These are phyloP conservation scores for Knoxia roxburghii DNA, from an alignment of 257 asterid genomes.

Conservation along the genomic window DNA sequence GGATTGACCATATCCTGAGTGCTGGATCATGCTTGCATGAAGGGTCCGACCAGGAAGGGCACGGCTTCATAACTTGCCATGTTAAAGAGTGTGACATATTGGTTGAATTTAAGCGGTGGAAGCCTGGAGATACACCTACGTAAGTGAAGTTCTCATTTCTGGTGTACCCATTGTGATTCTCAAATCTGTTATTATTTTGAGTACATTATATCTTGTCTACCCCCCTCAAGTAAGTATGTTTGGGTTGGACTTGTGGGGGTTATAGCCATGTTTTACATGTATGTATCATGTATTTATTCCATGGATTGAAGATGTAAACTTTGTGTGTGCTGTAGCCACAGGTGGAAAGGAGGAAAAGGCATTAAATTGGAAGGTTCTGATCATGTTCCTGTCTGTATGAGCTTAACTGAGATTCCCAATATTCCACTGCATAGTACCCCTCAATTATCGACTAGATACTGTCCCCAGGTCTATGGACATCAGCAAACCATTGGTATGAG, in stretches of 20 bases:
- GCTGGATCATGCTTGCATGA: conserved; percentile 82
- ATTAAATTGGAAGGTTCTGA: conserved; percentile 90
- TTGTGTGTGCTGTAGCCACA: conserved; percentile 16
- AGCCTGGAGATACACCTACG: conserved; percentile 76
- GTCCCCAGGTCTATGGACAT: conserved; percentile 81
- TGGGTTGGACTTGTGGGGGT: background rate
- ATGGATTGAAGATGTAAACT: background rate
- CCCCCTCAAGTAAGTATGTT: background rate
- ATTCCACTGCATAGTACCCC: conserved; percentile 69
- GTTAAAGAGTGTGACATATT: conserved; percentile 77
- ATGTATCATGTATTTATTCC: background rate
- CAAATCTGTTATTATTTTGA: background rate
- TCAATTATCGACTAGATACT: conserved; percentile 72
- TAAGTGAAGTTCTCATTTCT: conserved; percentile 29
- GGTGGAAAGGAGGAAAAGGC: conserved; percentile 62
- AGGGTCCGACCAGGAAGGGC: conserved; percentile 47
- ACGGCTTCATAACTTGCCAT: conserved; percentile 66
- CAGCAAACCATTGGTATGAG: conserved; percentile 84
- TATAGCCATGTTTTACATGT: background rate
- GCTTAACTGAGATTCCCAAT: conserved; percentile 55
- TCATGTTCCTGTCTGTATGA: conserved; percentile 79
- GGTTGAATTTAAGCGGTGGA: conserved; percentile 84
- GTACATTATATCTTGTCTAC: background rate
- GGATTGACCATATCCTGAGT: conserved; percentile 89
- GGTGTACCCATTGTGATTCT: conserved; percentile 8